Conservation (phyloP, 2,329 filamentous ascomycete genomes). For the Colletotrichum sp. region DNA sequence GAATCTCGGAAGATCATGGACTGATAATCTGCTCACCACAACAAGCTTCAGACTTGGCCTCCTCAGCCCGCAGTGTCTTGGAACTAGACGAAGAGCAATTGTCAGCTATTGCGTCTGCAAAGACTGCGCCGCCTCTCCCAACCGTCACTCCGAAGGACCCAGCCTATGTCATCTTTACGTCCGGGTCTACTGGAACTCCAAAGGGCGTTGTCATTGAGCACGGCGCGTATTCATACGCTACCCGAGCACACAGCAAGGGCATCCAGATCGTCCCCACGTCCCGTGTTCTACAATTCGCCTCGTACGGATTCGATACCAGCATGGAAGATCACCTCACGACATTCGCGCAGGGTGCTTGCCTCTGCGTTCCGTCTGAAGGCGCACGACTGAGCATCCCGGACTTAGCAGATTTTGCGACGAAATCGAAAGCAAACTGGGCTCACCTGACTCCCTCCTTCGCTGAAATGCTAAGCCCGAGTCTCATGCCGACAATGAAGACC, state of each 20-base stretch:
- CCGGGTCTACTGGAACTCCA: conserved; percentile 28
- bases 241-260: neutral
- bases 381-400: conserved; percentile 49
- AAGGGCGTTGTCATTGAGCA: conserved; percentile 18
- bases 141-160: neutral
- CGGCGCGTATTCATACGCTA: conserved; percentile 23
- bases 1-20: neutral
- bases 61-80: neutral
- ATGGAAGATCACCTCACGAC: conserved; percentile 57
- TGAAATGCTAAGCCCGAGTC: conserved; percentile 46
- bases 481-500: conserved; percentile 49
- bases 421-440: conserved; percentile 46
- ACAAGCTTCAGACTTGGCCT: neutral
- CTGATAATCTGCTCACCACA: neutral
- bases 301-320: conserved; percentile 58
- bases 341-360: conserved; percentile 61
- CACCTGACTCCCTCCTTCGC: conserved; percentile 56
- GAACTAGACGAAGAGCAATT: neutral
- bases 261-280: neutral
- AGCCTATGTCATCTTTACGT: conserved; percentile 28
- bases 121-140: neutral
- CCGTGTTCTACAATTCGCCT: conserved; percentile 47
- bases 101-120: neutral
- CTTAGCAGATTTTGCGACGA: neutral
- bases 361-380: conserved; percentile 60